phyloP scores from a whole-genome alignment of 352 stramenopile species.

The Phytophthora ohioensis region DNA sequence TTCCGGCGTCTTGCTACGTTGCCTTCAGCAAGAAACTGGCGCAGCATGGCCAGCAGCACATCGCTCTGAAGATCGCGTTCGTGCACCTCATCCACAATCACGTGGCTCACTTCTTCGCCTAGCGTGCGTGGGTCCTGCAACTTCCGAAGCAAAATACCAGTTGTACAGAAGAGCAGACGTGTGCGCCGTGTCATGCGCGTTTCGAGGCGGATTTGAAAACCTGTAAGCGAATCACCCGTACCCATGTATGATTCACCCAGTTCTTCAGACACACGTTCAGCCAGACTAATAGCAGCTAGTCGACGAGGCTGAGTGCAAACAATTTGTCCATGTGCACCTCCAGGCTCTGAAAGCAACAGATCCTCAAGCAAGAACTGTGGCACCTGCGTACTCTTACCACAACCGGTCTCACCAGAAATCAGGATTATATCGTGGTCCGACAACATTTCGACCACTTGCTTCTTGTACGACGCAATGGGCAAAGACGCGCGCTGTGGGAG shows the following conservation, averaged over 20 bases:
- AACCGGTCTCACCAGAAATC: conserved; percentile 96
- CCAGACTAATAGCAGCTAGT: conserved; percentile 96
- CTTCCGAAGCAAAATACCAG: conserved; percentile 93
- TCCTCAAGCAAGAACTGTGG: conserved; percentile 97
- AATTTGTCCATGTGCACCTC: conserved; percentile 91
- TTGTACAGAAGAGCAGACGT: conserved; percentile 96
- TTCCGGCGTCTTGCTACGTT: conserved; percentile 45
- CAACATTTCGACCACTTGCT: conserved; percentile 86
- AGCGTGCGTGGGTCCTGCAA: conserved; percentile 89
- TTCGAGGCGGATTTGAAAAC: conserved; percentile 96
- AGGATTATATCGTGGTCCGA: conserved; percentile 91
- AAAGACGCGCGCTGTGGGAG: conserved; percentile 61
- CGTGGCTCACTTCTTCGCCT: conserved; percentile 91
- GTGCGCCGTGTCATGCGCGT: conserved; percentile 86
- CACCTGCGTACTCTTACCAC: conserved; percentile 97
- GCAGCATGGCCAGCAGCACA: conserved; percentile 92
- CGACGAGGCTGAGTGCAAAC: conserved; percentile 97
- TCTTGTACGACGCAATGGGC: conserved; percentile 82
- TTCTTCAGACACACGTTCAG: conserved; percentile 94
- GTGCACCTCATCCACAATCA: conserved; percentile 99
- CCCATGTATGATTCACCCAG: conserved; percentile 83
- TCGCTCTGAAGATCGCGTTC: conserved; percentile 95
- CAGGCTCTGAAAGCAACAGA: conserved; percentile 64
- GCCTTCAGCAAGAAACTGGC: conserved; percentile 73
- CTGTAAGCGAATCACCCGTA: conserved; percentile 64